Base-by-base conservation (phyloP, 2,329 filamentous ascomycete species). In the Paramyrothecium sp. region DNA sequence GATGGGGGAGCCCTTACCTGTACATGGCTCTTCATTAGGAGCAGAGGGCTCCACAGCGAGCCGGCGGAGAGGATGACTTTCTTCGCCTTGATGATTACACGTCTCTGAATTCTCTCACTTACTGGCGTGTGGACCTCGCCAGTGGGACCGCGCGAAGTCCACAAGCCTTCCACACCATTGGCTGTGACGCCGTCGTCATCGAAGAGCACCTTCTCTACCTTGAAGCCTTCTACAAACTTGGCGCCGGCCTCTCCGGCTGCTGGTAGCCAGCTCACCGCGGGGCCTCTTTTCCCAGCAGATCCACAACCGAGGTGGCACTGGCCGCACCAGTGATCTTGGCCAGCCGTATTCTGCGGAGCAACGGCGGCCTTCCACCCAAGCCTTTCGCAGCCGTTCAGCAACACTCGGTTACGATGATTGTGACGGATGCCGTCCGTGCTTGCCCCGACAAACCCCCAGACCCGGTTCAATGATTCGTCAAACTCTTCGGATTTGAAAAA, bases 171-270 rank as follows among this genome's bases (percentile, higher is more conserved):
- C 1, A 97, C 81, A 0, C 93, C 93, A 1, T 81, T 82, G 0
- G 90, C 91, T 3, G 80, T 81, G 62, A 81, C 83, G 8, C 74
- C 76, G 46, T 69, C 68, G 16, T 81, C 77, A 21, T 87, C 84
- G 69, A 96, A 96, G 0, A 90, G 62, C 17, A 97, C 78, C 58
- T 82, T 82, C 13, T 90, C 83, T 0, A 87, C 90, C 20, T 86
- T 74, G 66, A 95, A 91, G 0, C 92, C 92, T 76, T 97, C 92
- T 57, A 96, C 83, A 69, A 97, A 97, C 61, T 83, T 79, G 1
- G 92, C 90, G 0, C 92, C 92, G 1, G 89, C 86, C 54, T 81
- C 81, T 1, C 88, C 89, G 2, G 94, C 92, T 64, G 92, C 91
- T 0, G 90, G 90, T 16, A 97, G 78, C 80, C 87, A 97, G 7